These are phyloP conservation scores for Starmerella tilneyi DNA, from an alignment of 805 yeast species.

Conservation along the genomic window DNA sequence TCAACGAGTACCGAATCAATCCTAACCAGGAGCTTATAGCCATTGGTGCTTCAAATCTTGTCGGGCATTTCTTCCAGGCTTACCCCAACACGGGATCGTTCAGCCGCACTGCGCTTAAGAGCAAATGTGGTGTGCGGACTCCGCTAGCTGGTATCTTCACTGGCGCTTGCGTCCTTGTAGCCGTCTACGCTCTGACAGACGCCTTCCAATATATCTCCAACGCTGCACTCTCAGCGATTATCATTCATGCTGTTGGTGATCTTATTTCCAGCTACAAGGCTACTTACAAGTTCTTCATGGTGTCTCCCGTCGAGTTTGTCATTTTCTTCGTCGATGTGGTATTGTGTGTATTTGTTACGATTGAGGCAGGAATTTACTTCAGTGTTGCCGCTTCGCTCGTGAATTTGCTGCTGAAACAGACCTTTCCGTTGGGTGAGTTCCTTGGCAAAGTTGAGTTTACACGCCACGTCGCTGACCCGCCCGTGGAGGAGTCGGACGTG, in stretches of 20 bases:
- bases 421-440: constrained; percentile 73
- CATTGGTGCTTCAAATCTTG: constrained; percentile 79
- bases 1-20: constrained; percentile 78
- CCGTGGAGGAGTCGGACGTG: constrained; percentile 33
- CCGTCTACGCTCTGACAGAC: constrained; percentile 70
- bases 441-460: constrained; percentile 67
- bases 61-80: constrained; percentile 87
- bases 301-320: constrained; percentile 62
- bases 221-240: constrained; percentile 76
- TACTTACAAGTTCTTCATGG: constrained; percentile 53
- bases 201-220: constrained; percentile 86
- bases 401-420: constrained; percentile 57
- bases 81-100: constrained; percentile 96
- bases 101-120: constrained; percentile 85
- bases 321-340: constrained; percentile 65
- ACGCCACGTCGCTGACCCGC: constrained; percentile 50
- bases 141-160: constrained; percentile 88
- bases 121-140: constrained; percentile 91
- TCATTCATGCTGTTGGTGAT: constrained; percentile 88
- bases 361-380: constrained; percentile 85
- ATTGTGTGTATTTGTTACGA: constrained; percentile 63
- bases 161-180: constrained; percentile 78
- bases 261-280: constrained; percentile 47
- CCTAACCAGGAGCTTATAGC: constrained; percentile 94
- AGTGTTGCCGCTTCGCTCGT: constrained; percentile 79